A percentile compares a stretch with the other conserved stretches of the same genome.
These are phyloP conservation scores for Herpetomonas samuelpessoai DNA, from an alignment of 208 protist genomes.

Conservation along the genomic window DNA sequence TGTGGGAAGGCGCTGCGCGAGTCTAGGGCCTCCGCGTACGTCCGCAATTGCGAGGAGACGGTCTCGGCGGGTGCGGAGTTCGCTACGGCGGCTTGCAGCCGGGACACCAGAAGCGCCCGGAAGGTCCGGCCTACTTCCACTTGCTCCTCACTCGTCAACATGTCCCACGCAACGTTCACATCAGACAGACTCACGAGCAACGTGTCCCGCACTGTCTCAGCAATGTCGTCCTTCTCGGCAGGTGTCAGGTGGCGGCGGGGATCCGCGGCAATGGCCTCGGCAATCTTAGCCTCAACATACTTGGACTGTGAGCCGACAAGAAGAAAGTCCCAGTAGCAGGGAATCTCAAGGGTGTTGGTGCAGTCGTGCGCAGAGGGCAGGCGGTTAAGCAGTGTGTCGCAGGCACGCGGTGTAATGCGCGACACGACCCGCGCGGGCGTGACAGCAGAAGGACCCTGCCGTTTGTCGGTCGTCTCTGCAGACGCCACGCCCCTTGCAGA, in stretches of 20 bases:
- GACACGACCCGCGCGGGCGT: background rate
- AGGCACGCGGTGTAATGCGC: constrained; percentile 2
- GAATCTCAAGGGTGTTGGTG: constrained; percentile 28
- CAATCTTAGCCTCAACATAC: constrained; percentile 4
- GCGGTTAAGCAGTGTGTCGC: constrained; percentile 22
- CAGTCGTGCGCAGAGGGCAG: constrained; percentile 22
- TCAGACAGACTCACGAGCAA: constrained; percentile 3
- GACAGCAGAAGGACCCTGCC: background rate
- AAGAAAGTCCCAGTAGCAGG: constrained; percentile 43
- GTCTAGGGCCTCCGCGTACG: no score
- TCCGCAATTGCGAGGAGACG: no score
- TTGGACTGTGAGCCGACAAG: constrained; percentile 15
- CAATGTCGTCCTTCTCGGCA: background rate
- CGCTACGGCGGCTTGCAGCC: constrained; percentile 10
- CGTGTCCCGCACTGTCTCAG: background rate
- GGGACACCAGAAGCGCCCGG: constrained; percentile 10
- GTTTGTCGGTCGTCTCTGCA: background rate
- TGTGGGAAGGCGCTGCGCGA: no score
- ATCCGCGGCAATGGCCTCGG: background rate
- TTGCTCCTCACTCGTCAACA: constrained; percentile 8
- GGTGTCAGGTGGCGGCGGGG: background rate
- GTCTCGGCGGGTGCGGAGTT: no score
- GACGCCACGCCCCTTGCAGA: background rate
- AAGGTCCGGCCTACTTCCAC: constrained; percentile 4
- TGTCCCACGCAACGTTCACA: constrained; percentile 12